Evolutionary conservation across 1,284 basidiomycete species (phyloP).

Genomic region (Cryptococcus floricola): DNA sequence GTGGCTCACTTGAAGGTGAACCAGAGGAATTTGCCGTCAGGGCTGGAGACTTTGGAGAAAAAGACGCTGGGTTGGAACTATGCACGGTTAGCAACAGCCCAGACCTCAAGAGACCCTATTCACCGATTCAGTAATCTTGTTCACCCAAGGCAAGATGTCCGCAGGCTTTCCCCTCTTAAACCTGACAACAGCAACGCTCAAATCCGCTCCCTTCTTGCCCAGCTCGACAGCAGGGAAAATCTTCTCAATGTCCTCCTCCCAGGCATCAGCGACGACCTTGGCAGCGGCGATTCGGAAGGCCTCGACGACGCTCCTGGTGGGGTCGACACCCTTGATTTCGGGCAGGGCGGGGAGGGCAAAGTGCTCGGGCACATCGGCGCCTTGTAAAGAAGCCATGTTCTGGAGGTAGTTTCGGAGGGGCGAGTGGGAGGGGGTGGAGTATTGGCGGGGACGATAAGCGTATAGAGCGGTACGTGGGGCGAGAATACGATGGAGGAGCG

Average conservation of each 20-base stretch:
- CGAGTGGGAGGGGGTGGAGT: background rate
- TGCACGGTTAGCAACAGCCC: constrained; percentile 42
- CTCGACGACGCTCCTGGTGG: constrained; percentile 69
- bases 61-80: constrained; percentile 52
- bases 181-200: constrained; percentile 84
- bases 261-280: constrained; percentile 64
- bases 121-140: constrained; percentile 70
- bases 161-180: constrained; percentile 78
- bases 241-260: constrained; percentile 66
- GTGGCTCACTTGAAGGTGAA: constrained; percentile 63
- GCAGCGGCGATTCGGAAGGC: constrained; percentile 82
- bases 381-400: constrained; percentile 1
- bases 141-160: constrained; percentile 65
- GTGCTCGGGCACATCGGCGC: constrained; percentile 10
- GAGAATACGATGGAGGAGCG: no score
- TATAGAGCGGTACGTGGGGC: no score
- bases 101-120: constrained; percentile 32
- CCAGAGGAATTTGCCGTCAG: constrained; percentile 72
- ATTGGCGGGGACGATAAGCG: no score
- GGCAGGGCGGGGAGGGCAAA: constrained; percentile 52
- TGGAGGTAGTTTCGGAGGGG: constrained; percentile 6
- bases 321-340: constrained; percentile 61
- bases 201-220: constrained; percentile 78
- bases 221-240: constrained; percentile 82
- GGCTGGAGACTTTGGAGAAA: constrained; percentile 51